Percentiles rank a stretch among this genome's conserved stretches.
Conservation (phyloP, 192 early-diverging fungal genomes). For the Entomortierella beljakovae region DNA sequence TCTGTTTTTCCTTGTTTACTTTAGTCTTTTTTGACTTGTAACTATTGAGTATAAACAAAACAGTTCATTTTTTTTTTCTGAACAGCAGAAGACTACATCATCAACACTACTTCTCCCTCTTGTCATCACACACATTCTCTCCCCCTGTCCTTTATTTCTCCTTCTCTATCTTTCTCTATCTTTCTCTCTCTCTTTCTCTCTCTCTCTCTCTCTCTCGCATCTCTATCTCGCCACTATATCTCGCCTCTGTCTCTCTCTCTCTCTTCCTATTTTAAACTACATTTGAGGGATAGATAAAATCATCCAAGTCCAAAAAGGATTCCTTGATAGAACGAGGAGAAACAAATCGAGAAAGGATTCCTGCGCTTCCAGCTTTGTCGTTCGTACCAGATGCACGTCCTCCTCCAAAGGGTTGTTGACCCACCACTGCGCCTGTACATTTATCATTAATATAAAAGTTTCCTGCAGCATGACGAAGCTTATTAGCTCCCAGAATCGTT, state of each 20-base stretch:
- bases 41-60: too few relatives aligned
- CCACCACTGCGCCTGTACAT: constrained; percentile 96
- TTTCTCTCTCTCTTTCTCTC: background rate
- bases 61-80: constrained; percentile 1
- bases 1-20: too few relatives aligned
- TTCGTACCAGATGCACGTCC: constrained; percentile 94
- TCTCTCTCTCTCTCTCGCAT: background rate
- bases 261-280: constrained; percentile 21
- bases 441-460: constrained; percentile 99
- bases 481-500: constrained; percentile 72
- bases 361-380: constrained; percentile 91
- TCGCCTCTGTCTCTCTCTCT: background rate
- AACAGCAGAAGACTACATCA: too few relatives aligned
- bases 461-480: constrained; percentile 86
- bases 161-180: background rate
- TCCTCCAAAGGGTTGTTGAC: constrained; percentile 96
- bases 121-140: too few relatives aligned
- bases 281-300: constrained; percentile 87
- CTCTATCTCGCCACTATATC: background rate
- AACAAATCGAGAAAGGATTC: constrained; percentile 83
- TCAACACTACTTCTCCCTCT: too few relatives aligned
- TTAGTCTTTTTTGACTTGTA: too few relatives aligned
- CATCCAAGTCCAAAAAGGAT: constrained; percentile 82
- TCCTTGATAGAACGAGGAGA: constrained; percentile 96
- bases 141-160: background rate